phyloP scores from a whole-genome alignment of 352 stramenopile species.

The Sclerospora graminicola region DNA sequence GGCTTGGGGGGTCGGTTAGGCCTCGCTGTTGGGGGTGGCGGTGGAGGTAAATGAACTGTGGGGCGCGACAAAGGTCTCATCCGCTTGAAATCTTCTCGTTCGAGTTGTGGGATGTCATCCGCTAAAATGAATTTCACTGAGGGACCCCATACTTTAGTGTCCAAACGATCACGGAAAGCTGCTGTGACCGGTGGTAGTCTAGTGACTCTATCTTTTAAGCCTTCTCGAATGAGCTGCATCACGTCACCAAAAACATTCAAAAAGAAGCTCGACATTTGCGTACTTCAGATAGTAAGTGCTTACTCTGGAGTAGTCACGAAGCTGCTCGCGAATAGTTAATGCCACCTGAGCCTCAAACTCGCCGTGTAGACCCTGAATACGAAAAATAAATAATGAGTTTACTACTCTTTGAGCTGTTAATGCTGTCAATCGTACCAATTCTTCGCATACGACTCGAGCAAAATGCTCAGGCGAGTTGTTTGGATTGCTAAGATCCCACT shows the following conservation, averaged over 20 bases:
- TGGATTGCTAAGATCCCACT: slow-evolving; percentile 67
- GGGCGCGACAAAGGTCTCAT: slow-evolving; percentile 58
- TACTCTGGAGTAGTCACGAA: slow-evolving; percentile 67
- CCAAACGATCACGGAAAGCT: slow-evolving; percentile 50
- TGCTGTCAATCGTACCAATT: slow-evolving; percentile 33
- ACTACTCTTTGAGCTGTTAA: not conserved
- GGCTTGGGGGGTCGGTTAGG: slow-evolving; percentile 70
- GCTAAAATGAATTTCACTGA: slow-evolving; percentile 67
- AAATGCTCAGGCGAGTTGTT: slow-evolving; percentile 63
- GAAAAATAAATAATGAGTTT: not conserved
- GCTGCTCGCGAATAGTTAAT: slow-evolving; percentile 68
- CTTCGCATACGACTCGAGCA: slow-evolving; percentile 51
- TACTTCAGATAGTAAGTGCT: not conserved
- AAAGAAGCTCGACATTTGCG: not conserved
- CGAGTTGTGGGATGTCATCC: slow-evolving; percentile 60
- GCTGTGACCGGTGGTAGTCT: slow-evolving; percentile 42
- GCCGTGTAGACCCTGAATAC: slow-evolving; percentile 46
- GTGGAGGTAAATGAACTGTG: slow-evolving; percentile 24
- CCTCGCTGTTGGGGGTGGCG: slow-evolving; percentile 19
- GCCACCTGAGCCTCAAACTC: slow-evolving; percentile 74
- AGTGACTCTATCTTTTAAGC: slow-evolving; percentile 46
- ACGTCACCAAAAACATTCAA: not conserved
- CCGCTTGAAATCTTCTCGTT: slow-evolving; percentile 72
- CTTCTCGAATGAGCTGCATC: slow-evolving; percentile 58
- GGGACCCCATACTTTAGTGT: slow-evolving; percentile 49